Percentiles rank a stretch among this genome's conserved stretches.
Conservation (phyloP, 768 basidiomycete genomes). For the Favolaschia claudopus region DNA sequence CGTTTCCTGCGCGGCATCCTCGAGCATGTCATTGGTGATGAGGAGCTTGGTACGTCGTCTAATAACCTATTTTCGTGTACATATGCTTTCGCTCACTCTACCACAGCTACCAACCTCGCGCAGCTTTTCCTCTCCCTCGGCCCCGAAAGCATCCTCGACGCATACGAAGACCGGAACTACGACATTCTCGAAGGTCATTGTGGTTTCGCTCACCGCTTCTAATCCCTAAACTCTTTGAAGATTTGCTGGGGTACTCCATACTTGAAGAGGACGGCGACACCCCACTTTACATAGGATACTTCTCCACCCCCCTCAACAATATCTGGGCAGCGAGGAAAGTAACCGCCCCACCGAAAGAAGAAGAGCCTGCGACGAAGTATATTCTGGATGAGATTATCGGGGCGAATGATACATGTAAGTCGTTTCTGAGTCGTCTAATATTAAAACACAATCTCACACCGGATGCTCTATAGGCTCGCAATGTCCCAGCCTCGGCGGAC, state of each 20-base stretch:
- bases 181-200: background rate
- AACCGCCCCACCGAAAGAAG: background rate
- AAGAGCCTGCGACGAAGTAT: background rate
- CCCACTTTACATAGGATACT: background rate
- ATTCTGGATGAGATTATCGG: background rate
- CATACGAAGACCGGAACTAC: background rate
- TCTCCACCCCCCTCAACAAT: background rate
- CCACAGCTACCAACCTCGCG: background rate
- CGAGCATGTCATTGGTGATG: background rate
- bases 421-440: background rate
- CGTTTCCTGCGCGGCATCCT: background rate
- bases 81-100: background rate
- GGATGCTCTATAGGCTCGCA: conserved; percentile 1
- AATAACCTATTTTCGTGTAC: background rate
- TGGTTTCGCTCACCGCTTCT: no score
- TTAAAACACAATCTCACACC: background rate
- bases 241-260: background rate
- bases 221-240: no score
- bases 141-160: background rate
- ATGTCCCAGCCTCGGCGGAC: background rate
- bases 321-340: background rate
- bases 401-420: conserved; percentile 4
- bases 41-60: background rate
- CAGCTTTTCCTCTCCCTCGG: background rate
- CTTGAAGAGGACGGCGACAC: background rate